Base-by-base conservation (phyloP, 768 basidiomycete species). In the Phylloporus sp. region DNA sequence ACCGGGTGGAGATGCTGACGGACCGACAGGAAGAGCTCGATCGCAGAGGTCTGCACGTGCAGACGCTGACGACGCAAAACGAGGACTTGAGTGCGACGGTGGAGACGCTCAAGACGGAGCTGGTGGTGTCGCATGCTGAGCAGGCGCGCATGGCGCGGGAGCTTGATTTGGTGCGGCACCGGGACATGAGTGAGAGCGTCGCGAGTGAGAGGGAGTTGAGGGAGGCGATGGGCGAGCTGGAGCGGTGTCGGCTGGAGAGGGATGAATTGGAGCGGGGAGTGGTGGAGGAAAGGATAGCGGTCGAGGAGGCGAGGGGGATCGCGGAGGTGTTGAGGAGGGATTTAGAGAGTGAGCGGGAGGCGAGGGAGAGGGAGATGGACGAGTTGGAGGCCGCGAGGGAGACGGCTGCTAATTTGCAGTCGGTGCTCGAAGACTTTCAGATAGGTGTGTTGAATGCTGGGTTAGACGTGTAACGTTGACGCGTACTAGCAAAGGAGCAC, bases 391-490 rank as follows among this genome's bases (percentile, higher is more conserved):
- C 72, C 18, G 90, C 91, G 59, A 75, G 75, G 55, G 85, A 91
- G 72, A 88, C 86, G 61, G 81, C 85, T 5, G 74, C 70, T 7
- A 98, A 98, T 70, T 67, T 99, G 52, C 91, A 97, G 67, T 86
- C 88, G 4, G 97, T 99, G 4, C 72, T 99, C 60, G 86, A 91
- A 63, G 97, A 98, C 70, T 99, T 98, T 72, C 93, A 98, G 72
- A 76, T 84, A 47, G 87, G 95, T 95, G 59, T 52, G 87, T 43
- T n/a, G n/a, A n/a, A 72, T 4, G 24, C 38, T 42, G 49, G 47
- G 26, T 35, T 31, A 41, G 15, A 18, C 3, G 5, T 22, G 26
- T 28, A 5, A 34, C 32, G 35, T 32, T 57, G 54, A 62, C 48
- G 13, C 27, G 29, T 29, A 29, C 18, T 44, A 97, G 94, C 86